These are phyloP conservation scores for Curvularia spicifera DNA, from an alignment of 2,329 filamentous ascomycete genomes.

Conservation along the genomic window DNA sequence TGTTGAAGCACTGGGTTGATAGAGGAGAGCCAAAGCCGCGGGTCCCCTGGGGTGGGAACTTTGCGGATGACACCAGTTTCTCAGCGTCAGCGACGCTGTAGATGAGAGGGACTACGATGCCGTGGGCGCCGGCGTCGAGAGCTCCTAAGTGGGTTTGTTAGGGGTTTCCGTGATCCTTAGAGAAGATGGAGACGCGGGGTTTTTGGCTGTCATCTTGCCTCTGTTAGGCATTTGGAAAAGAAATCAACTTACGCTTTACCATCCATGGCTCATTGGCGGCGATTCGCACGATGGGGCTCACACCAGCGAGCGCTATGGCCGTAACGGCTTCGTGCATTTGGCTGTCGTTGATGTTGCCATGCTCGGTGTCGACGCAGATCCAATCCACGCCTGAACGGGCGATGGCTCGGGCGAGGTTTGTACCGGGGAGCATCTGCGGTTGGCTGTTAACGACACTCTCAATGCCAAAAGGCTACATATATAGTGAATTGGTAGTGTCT, in stretches of 20 bases:
- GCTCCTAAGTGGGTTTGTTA: slow-evolving; percentile 49
- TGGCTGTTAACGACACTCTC: not conserved
- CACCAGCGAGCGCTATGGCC: slow-evolving; percentile 54
- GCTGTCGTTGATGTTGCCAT: slow-evolving; percentile 62
- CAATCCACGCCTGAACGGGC: slow-evolving; percentile 61
- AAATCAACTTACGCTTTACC: slow-evolving; percentile 59
- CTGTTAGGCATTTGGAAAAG: not conserved
- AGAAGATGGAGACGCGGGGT: too few species aligned
- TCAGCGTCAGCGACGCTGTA: slow-evolving; percentile 61
- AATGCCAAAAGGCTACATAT: not conserved
- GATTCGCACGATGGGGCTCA: slow-evolving; percentile 56
- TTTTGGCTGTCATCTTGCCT: too few species aligned
- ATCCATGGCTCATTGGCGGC: slow-evolving; percentile 66
- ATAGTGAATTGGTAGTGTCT: slow-evolving; percentile 1
- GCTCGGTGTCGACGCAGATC: slow-evolving; percentile 62
- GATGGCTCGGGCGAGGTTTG: slow-evolving; percentile 58
- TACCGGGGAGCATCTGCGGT: slow-evolving; percentile 25
- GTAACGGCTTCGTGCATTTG: slow-evolving; percentile 64
- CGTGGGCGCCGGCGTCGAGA: slow-evolving; percentile 66
- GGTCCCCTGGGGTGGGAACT: slow-evolving; percentile 63
- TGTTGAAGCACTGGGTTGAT: slow-evolving; percentile 55
- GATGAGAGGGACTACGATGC: slow-evolving; percentile 62
- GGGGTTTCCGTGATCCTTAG: not conserved
- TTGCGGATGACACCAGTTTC: slow-evolving; percentile 59
- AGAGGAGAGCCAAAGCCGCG: slow-evolving; percentile 65